A percentile compares a stretch with the other conserved stretches of the same genome.
Conservation (phyloP, 805 yeast species). For the Kurtzmaniella cleridarum region DNA sequence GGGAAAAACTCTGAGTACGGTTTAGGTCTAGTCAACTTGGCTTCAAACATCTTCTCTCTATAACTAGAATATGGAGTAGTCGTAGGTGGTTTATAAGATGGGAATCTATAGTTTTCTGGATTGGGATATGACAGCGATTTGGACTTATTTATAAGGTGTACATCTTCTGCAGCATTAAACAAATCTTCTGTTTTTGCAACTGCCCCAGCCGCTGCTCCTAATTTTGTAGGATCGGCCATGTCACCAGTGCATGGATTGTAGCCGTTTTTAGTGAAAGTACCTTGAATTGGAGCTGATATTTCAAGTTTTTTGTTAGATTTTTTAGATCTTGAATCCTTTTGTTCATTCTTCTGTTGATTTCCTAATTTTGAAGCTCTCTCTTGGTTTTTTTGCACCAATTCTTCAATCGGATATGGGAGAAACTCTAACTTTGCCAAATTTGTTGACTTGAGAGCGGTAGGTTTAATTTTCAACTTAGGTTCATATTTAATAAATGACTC, state of each 20-base stretch:
- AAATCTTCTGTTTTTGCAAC: neutral
- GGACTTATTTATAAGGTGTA: neutral
- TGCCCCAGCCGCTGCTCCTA: constrained; percentile 1
- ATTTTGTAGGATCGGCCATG: neutral
- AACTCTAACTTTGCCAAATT: neutral
- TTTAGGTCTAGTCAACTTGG: neutral
- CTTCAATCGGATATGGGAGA: neutral
- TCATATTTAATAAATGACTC: neutral
- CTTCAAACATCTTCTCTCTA: neutral
- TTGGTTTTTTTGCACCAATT: neutral
- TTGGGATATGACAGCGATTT: neutral
- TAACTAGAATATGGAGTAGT: constrained; percentile 1
- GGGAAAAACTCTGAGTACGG: constrained; percentile 3
- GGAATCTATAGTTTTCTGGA: neutral
- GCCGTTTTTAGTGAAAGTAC: constrained; percentile 12
- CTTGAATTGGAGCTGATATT: constrained; percentile 14
- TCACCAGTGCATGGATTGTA: neutral
- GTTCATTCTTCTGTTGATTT: too few relatives aligned
- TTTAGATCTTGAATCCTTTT: too few relatives aligned
- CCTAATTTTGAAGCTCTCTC: neutral
- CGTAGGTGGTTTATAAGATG: neutral
- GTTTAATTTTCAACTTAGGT: neutral
- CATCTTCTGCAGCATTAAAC: neutral
- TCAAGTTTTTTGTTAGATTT: neutral
- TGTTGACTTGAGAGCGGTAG: neutral